phyloP scores from a whole-genome alignment of 768 basidiomycete species.

The Trametes sanguinea region DNA sequence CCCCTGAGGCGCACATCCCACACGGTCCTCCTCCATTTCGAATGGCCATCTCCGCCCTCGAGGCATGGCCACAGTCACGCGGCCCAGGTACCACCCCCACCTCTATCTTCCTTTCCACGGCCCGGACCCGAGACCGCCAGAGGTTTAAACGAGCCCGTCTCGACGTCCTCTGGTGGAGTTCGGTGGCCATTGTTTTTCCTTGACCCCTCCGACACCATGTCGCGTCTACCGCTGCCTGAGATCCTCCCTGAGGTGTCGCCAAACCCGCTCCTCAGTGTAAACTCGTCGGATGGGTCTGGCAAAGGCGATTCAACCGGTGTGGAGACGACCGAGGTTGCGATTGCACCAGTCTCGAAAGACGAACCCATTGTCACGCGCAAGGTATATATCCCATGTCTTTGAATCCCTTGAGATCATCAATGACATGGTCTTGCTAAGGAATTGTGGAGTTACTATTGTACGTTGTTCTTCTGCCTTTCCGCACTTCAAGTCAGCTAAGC shows the following conservation, averaged over 20 bases:
- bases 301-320: constrained; percentile 5
- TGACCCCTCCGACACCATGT: constrained; percentile 11
- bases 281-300: constrained; percentile 8
- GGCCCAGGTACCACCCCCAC: background rate
- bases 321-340: constrained; percentile 9
- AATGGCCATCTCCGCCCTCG: background rate
- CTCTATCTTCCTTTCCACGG: background rate
- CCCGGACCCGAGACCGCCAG: background rate
- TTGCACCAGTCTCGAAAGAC: constrained; percentile 32
- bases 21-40: constrained; percentile 1
- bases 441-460: constrained; percentile 80
- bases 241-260: background rate
- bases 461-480: constrained; percentile 28
- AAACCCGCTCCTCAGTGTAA: constrained; percentile 3
- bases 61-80: constrained; percentile 5
- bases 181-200: background rate
- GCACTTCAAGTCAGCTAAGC: background rate
- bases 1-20: constrained; percentile 4
- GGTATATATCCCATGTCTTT: constrained; percentile 15
- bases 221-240: constrained; percentile 17
- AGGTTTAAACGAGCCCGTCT: background rate
- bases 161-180: background rate
- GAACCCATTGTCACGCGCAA: constrained; percentile 71
- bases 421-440: constrained; percentile 39
- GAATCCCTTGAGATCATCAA: background rate